Percentiles rank a stretch among this genome's conserved stretches.
phyloP scores from a whole-genome alignment of 2,329 filamentous ascomycete species.

The Phaeoacremonium minimum region DNA sequence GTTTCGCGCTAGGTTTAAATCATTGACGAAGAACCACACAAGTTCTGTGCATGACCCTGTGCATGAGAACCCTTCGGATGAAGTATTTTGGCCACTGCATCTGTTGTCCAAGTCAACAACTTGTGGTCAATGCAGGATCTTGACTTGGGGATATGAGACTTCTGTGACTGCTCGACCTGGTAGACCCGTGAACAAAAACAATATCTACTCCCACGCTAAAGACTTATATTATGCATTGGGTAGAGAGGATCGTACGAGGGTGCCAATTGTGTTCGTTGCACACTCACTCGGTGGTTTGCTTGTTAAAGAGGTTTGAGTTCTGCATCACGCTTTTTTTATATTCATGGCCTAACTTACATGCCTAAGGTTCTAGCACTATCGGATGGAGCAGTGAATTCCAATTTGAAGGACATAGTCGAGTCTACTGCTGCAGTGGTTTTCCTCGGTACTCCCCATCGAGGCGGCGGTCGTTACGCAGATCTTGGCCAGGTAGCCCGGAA shows the following conservation, averaged over 20 bases:
- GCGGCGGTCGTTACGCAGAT: slow-evolving; percentile 2
- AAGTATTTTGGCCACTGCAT: no score
- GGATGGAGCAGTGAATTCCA: neutral
- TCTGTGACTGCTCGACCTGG: slow-evolving; percentile 4
- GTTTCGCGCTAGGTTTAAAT: no score
- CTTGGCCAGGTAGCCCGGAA: slow-evolving; percentile 4
- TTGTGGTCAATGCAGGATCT: slow-evolving; percentile 5
- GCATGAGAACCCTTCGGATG: slow-evolving; percentile 8
- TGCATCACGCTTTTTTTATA: no score
- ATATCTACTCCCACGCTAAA: slow-evolving; percentile 4
- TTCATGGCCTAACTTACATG: no score
- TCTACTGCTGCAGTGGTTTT: slow-evolving; percentile 5
- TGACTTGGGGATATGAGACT: slow-evolving; percentile 10
- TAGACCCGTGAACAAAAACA: slow-evolving; percentile 5
- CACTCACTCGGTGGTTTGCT: slow-evolving; percentile 8
- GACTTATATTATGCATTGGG: slow-evolving; percentile 1
- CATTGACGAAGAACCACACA: no score
- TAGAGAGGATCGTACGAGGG: neutral
- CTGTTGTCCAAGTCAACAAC: no score
- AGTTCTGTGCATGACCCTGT: slow-evolving; percentile 10
- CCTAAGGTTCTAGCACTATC: no score
- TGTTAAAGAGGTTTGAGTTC: slow-evolving; percentile 6
- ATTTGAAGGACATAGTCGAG: slow-evolving; percentile 2
- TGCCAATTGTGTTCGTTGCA: slow-evolving; percentile 5
- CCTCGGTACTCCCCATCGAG: slow-evolving; percentile 8